A percentile compares a stretch with the other conserved stretches of the same genome.
These are phyloP conservation scores for Periglandula ipomoeae DNA, from an alignment of 2,329 filamentous ascomycete species.

Conservation along the genomic window DNA sequence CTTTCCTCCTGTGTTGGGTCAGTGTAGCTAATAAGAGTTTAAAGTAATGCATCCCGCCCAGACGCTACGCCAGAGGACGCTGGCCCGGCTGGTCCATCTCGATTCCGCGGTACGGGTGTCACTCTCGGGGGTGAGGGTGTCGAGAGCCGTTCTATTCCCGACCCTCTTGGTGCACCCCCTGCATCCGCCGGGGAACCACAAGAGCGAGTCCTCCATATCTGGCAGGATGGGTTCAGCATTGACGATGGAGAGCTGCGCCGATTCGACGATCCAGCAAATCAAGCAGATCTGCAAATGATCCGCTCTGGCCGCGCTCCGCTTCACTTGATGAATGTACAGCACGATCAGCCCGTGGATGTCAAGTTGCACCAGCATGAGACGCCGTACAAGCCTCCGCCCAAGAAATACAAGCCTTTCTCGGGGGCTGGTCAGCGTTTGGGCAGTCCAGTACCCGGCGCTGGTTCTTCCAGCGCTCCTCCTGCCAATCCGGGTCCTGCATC, in stretches of 20 bases:
- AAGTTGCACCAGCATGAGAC: slow-evolving; percentile 70
- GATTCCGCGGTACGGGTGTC: slow-evolving; percentile 62
- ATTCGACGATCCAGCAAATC: slow-evolving; percentile 71
- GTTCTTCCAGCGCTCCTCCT: slow-evolving; percentile 13
- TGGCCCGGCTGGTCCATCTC: slow-evolving; percentile 37
- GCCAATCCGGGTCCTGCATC: slow-evolving; percentile 25
- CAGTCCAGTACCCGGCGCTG: slow-evolving; percentile 61
- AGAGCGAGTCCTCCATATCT: slow-evolving; percentile 65
- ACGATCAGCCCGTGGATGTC: slow-evolving; percentile 69
- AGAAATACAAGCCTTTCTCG: slow-evolving; percentile 66
- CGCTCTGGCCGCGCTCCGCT: slow-evolving; percentile 67
- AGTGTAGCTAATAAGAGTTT: slow-evolving; percentile 4
- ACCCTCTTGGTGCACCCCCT: slow-evolving; percentile 35
- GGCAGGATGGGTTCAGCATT: slow-evolving; percentile 78
- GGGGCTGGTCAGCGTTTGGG: slow-evolving; percentile 67
- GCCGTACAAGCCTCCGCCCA: slow-evolving; percentile 59
- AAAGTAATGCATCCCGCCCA: slow-evolving; percentile 51
- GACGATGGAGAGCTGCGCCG: slow-evolving; percentile 71
- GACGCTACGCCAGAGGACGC: slow-evolving; percentile 37
- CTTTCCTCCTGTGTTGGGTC: no score
- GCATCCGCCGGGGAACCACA: slow-evolving; percentile 37
- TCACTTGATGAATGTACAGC: slow-evolving; percentile 67
- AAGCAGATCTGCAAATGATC: slow-evolving; percentile 64
- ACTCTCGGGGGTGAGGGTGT: slow-evolving; percentile 72
- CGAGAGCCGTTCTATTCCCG: slow-evolving; percentile 59